Evolutionary conservation across 495 filamentous ascomycete species (phyloP), one percentile per base, ranked within the genome.

Genomic region (Letharia columbiana): DNA sequence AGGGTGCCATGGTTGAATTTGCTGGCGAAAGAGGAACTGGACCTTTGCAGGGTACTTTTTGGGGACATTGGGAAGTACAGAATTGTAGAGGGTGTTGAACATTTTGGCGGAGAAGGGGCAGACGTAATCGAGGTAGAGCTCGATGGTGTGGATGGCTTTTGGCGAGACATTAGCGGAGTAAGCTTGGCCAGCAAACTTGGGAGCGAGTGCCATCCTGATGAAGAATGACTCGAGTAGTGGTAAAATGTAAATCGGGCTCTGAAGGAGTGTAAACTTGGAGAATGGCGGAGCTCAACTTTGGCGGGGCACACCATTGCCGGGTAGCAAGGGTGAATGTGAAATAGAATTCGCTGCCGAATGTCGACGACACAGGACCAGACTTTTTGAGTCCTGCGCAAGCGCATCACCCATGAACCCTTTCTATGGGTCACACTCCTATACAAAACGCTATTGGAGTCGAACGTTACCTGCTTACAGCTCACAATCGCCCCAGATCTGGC

Each of bases 1-100:
- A 17, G 93, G 93, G 75, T 98, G 92, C 92, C 93, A 98, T 18
- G 93, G 93, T 75, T 98, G 92, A 69, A 96, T 85, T 72, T 96
- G 92, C 70, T 92, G 91, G 33, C 91, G 88, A 79, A 96, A 87
- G 62, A 97, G 83, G 62, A 93, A 78, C 66, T 87, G 84, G 4
- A 93, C 76, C 64, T 79, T 82, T 33, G 70, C 58, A n/a, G 81
- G 72, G 71, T 87, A 87, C 68, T 86, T 86, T 50, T 78, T 41
- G 28, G 77, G 73, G 71, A 89, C 76, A 40, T 81, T 69, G 0
- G 86, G 83, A 68, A 84, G 76, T 62, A 89, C 79, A 42, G 77
- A 72, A 39, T 77, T 78, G 76, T 87, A 84, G 72, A 94, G 73
- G 13, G 86, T 87, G 60, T 84, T 82, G 82, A 91, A 94, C 75